Evolutionary conservation across 495 filamentous ascomycete species (phyloP).

Genomic region (Aspergillus homomorphus): DNA sequence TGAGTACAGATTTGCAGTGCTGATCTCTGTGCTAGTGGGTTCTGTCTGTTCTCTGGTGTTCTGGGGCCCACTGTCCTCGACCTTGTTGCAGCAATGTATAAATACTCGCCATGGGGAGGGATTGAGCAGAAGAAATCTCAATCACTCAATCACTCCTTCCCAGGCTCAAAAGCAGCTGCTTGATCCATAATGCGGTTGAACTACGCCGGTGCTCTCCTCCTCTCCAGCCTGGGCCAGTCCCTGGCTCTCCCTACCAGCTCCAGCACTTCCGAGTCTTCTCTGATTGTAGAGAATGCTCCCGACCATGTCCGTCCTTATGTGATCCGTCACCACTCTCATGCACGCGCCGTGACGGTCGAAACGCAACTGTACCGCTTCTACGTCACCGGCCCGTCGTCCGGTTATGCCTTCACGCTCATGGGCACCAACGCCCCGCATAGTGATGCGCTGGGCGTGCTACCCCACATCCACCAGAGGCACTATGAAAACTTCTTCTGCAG

Average conservation of each 20-base stretch:
- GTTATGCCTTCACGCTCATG: slow-evolving; percentile 41
- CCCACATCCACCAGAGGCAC: slow-evolving; percentile 41
- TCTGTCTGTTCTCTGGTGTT: not conserved
- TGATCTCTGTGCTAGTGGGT: not conserved
- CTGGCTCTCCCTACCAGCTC: not conserved
- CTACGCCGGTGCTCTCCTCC: not conserved
- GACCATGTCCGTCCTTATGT: slow-evolving; percentile 29
- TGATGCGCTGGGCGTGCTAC: slow-evolving; percentile 32
- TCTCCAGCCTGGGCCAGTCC: not conserved
- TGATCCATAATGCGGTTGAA: not conserved
- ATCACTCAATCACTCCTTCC: not conserved
- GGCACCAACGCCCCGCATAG: slow-evolving; percentile 37
- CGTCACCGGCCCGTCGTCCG: slow-evolving; percentile 42
- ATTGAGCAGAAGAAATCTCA: not conserved
- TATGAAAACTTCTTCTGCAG: slow-evolving; percentile 47
- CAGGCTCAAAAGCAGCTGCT: not conserved
- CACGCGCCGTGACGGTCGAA: slow-evolving; percentile 28
- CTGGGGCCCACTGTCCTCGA: not conserved
- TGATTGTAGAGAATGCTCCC: slow-evolving; percentile 24
- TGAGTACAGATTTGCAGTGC: not conserved
- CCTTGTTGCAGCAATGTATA: not conserved
- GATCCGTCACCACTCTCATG: slow-evolving; percentile 31
- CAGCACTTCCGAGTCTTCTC: not conserved
- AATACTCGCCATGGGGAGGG: not conserved
- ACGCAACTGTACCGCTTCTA: slow-evolving; percentile 32